phyloP scores from a whole-genome alignment of 2,329 filamentous ascomycete species.

The Ceratocystis albifundus region DNA sequence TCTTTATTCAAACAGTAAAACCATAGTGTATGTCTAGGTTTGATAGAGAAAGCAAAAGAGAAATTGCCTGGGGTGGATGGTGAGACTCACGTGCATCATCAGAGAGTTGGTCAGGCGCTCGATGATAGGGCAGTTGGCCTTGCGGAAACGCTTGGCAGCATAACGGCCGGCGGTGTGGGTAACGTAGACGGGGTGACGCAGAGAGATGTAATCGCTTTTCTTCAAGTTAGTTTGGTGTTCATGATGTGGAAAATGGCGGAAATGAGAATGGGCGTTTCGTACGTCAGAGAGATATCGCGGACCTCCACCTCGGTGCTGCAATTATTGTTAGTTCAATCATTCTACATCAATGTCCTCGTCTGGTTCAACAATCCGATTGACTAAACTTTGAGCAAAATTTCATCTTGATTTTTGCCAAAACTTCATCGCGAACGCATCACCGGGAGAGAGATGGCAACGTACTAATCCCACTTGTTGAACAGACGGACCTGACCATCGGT shows the following conservation, averaged over 20 bases:
- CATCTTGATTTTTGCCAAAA: conserved; percentile 7
- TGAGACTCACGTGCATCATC: conserved; percentile 73
- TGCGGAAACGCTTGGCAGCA: conserved; percentile 99
- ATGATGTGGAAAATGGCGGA: background rate
- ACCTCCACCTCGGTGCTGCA: conserved; percentile 74
- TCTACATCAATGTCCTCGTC: background rate
- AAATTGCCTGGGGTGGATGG: background rate
- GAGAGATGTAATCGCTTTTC: conserved; percentile 95
- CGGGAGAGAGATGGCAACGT: conserved; percentile 19
- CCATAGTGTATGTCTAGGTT: too few species aligned
- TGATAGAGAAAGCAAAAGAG: background rate
- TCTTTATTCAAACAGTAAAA: too few species aligned
- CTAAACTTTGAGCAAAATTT: conserved; percentile 3
- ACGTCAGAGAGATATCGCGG: conserved; percentile 99
- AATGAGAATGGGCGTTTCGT: conserved; percentile 31
- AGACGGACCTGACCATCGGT: conserved; percentile 91
- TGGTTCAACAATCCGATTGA: background rate
- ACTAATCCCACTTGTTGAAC: conserved; percentile 92
- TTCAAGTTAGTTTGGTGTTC: conserved; percentile 14
- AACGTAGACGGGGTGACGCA: conserved; percentile 97
- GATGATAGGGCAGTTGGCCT: conserved; percentile 99
- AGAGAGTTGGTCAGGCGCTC: conserved; percentile 99
- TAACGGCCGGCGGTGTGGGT: conserved; percentile 98
- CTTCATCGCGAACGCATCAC: conserved; percentile 16
- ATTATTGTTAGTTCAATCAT: conserved; percentile 17